Base-by-base conservation (phyloP, 2,329 filamentous ascomycete genomes). In the Didymella sp. region DNA sequence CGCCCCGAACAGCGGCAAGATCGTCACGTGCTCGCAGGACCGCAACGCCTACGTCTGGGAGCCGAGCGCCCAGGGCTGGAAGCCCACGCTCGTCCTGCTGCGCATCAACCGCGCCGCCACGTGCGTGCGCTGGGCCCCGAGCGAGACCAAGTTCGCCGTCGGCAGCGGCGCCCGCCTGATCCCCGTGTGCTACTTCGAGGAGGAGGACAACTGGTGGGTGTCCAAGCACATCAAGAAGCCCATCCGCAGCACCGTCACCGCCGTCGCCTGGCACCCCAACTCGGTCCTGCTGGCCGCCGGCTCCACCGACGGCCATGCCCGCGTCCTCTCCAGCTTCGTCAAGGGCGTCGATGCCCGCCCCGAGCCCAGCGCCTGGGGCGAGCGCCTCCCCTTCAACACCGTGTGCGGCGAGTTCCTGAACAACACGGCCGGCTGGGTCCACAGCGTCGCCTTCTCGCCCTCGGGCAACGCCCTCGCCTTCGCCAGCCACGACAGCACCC, bases 151-250 rank as follows among this genome's bases (percentile, higher is more conserved):
- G 79, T 99, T 99, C 76, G 95, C 95, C 51, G 95, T 98, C 24
- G 95, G 95, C 59, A 97, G 93, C 25, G 95, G 95, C 60, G 95
- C 96, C 68, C 89, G 95, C 62, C 90, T 96, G 64, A 96, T 99
- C 71, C 92, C 95, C 37, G 86, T 98, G 68, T 99, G 95, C 84
- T 98, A 98, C 82, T 99, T 99, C 70, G 95, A 99, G 75, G 91
- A 96, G 76, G 95, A 99, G 79, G 97, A 99, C 79, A 93, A 99
- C 82, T 99, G 95, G 95, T 99, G 95, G 95, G 94, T 99, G 38
- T 97, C 93, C 33, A 99, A 99, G 84, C 95, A 99, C 79, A 81
- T 99, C 73, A 98, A 98, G 87, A 99, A 98, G 85, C 95, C 95
- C 19, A 96, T 99, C 71, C 90, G 94, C 66, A 96, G 92, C 76